Base-by-base conservation (phyloP, 352 stramenopile species). In the Poterioochromonas sp. region DNA sequence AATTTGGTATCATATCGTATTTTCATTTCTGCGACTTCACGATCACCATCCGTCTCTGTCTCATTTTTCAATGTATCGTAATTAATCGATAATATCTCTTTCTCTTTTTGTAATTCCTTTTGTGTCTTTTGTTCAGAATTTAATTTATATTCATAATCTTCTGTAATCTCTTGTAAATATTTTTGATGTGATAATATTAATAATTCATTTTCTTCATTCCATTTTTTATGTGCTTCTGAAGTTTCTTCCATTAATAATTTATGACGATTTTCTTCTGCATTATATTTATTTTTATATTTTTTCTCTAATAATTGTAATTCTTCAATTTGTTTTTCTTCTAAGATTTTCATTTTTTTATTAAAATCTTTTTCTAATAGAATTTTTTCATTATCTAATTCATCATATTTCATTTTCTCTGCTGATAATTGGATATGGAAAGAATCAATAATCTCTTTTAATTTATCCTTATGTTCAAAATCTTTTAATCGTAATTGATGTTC, bases 391-490 rank as follows among this genome's bases (percentile, higher is more conserved):
- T 91, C 87, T 80, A 96, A 88, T 63, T 94, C 88, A n/a, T 83
- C 79, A 74, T 88, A 89, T 37, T 82, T 79, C 0, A 73, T 83
- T 34, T 78, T 76, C 83, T 97, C 91, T 73, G 90, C 88, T 58
- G 93, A 89, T 39, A 97, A 81, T 12, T 94, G 89, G 76, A 92
- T 83, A 54, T 90, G 87, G 82, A 95, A 96, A 81, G 95, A 92
- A 77, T 95, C 90, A 0, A 88, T 92, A 65, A 96, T 88, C 60
- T 96, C 88, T 62, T 84, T 43, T 35, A 88, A 86, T 69, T 83
- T 88, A 43, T 91, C 84, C 70, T 85, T 82, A 79, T 90, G 86
- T 64, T 88, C 86, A 80, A 89, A 85, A 70, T 91, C 86, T 73
- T 89, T 89, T 49, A 89, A 79, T 34, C 82, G 73, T 29, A 91